Percentiles rank a stretch among this genome's conserved stretches.
phyloP scores from a whole-genome alignment of 352 stramenopile species.

The Phytophthora macrochlamydospora region DNA sequence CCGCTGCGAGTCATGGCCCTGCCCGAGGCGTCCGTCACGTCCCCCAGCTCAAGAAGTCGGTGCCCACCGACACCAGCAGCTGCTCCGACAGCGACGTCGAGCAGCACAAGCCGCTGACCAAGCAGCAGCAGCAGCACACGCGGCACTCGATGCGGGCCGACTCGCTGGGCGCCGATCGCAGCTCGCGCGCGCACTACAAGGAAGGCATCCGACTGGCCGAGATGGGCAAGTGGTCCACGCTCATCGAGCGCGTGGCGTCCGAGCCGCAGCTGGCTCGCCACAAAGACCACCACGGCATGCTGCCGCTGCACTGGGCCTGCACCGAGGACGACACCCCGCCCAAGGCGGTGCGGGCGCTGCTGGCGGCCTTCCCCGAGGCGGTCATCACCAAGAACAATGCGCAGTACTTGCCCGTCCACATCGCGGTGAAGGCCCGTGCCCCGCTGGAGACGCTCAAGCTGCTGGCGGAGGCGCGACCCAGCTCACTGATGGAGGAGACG shows the following conservation, averaged over 20 bases:
- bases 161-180: slow-evolving; percentile 41
- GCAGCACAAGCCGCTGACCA: slow-evolving; percentile 10
- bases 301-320: slow-evolving; percentile 85
- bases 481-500: slow-evolving; percentile 72
- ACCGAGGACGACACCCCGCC: slow-evolving; percentile 79
- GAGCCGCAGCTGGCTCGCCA: slow-evolving; percentile 75
- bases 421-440: slow-evolving; percentile 70
- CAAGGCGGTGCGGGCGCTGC: slow-evolving; percentile 59
- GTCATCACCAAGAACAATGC: slow-evolving; percentile 85
- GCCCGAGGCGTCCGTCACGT: not conserved
- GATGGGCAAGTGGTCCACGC: slow-evolving; percentile 77
- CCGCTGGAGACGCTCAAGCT: slow-evolving; percentile 56
- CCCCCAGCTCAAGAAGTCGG: slow-evolving; percentile 29
- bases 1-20: not conserved
- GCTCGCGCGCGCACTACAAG: slow-evolving; percentile 70
- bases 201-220: slow-evolving; percentile 82
- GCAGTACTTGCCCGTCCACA: slow-evolving; percentile 84
- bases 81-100: slow-evolving; percentile 25
- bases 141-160: slow-evolving; percentile 24
- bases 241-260: slow-evolving; percentile 59
- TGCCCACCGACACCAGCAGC: slow-evolving; percentile 34
- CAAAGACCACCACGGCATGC: slow-evolving; percentile 86
- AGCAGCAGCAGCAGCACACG: slow-evolving; percentile 13
- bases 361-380: slow-evolving; percentile 74
- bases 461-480: slow-evolving; percentile 69